phyloP scores from a whole-genome alignment of 192 early-diverging fungal genomes.

The Thamnidium elegans region DNA sequence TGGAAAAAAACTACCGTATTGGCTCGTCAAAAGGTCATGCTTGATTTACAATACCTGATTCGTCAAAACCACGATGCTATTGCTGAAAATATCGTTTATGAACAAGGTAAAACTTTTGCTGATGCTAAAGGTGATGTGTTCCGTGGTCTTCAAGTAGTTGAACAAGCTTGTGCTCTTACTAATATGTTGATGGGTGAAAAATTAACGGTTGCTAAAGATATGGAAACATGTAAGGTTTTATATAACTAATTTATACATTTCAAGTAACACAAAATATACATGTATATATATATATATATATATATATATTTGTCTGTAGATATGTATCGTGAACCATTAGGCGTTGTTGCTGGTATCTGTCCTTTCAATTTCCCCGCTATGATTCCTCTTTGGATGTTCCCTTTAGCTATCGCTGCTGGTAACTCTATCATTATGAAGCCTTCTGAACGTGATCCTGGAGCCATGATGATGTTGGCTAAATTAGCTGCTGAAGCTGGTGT shows the following conservation, averaged over 20 bases:
- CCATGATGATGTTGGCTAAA: slow-evolving; percentile 83
- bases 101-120: slow-evolving; percentile 92
- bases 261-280: too few relatives aligned
- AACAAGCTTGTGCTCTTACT: slow-evolving; percentile 79
- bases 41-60: slow-evolving; percentile 86
- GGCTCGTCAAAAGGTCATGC: slow-evolving; percentile 85
- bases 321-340: slow-evolving; percentile 87
- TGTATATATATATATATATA: too few relatives aligned
- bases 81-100: slow-evolving; percentile 76
- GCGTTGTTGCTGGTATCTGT: slow-evolving; percentile 90
- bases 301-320: slow-evolving; percentile 28
- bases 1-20: slow-evolving; percentile 86
- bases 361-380: slow-evolving; percentile 99
- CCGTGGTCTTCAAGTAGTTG: slow-evolving; percentile 90
- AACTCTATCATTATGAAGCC: slow-evolving; percentile 94
- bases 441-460: slow-evolving; percentile 91
- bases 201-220: slow-evolving; percentile 82
- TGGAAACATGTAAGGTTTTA: slow-evolving; percentile 80
- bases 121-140: slow-evolving; percentile 92
- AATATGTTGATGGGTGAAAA: slow-evolving; percentile 77
- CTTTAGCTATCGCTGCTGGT: slow-evolving; percentile 87
- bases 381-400: slow-evolving; percentile 96
- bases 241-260: too few relatives aligned
- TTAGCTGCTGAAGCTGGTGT: slow-evolving; percentile 88
- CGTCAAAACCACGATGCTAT: slow-evolving; percentile 75